Percentiles rank a stretch among this genome's conserved stretches.
Evolutionary conservation across 176 grass and related monocot species (phyloP).

Genomic region (Zea luxurians): DNA sequence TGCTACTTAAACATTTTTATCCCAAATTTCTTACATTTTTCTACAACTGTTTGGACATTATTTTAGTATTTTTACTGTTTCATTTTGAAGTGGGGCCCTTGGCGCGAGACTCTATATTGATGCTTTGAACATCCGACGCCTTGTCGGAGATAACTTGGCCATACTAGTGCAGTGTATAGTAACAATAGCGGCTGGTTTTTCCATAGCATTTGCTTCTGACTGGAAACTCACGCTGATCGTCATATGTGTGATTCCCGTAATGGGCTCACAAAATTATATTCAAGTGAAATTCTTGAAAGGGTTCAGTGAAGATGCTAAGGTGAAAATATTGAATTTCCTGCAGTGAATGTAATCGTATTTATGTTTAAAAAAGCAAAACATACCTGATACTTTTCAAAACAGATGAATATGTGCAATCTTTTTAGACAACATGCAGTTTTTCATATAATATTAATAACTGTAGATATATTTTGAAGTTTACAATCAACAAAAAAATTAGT

Average conservation of each 20-base stretch:
- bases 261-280: conserved; percentile 65
- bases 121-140: conserved; percentile 55
- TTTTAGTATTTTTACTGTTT: conserved; percentile 33
- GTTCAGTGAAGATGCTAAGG: conserved; percentile 77
- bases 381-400: conserved; percentile 1
- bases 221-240: conserved; percentile 67
- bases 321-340: conserved; percentile 30
- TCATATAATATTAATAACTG: neutral
- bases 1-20: conserved; percentile 3
- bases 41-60: conserved; percentile 20
- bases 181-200: conserved; percentile 51
- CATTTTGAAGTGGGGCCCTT: conserved; percentile 55
- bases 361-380: conserved; percentile 11
- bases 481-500: conserved; percentile 19
- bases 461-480: neutral
- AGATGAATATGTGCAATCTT: conserved; percentile 7
- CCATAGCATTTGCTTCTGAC: conserved; percentile 62
- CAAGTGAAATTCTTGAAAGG: conserved; percentile 76
- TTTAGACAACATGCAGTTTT: neutral
- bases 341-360: conserved; percentile 1
- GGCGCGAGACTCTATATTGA: conserved; percentile 59
- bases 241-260: conserved; percentile 57
- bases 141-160: conserved; percentile 64
- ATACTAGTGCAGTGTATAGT: conserved; percentile 54
- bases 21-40: conserved; percentile 10